Percentiles rank a stretch among this genome's conserved stretches.
Conservation (phyloP, 495 filamentous ascomycete species). For the Massariosphaeria phaeospora region DNA sequence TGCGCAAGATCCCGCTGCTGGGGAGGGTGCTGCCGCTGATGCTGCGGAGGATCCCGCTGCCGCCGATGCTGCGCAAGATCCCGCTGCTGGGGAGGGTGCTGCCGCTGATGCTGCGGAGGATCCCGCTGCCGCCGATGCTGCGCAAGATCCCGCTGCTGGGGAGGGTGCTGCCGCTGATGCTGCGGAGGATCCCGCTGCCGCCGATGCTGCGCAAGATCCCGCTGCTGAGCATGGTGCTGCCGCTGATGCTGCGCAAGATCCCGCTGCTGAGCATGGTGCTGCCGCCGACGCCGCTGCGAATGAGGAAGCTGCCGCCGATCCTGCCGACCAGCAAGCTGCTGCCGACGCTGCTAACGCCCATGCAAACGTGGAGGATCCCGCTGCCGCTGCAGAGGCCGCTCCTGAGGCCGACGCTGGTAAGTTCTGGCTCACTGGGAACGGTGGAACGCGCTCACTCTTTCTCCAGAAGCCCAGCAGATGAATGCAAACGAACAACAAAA, state of each 20-base stretch:
- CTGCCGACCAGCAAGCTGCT: neutral
- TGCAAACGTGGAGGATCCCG: no score
- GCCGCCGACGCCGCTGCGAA: neutral
- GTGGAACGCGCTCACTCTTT: no score
- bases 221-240: neutral
- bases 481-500: no score
- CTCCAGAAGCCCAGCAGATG: no score
- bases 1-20: neutral
- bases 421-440: no score
- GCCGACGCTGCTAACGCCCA: neutral
- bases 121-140: neutral
- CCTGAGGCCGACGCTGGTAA: neutral
- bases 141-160: neutral
- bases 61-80: neutral
- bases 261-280: neutral
- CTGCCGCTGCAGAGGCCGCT: neutral
- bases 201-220: no score
- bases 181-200: no score
- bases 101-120: neutral
- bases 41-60: constrained; percentile 1
- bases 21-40: neutral
- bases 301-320: neutral
- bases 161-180: neutral
- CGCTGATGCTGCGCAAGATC: neutral
- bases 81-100: no score